phyloP scores from a whole-genome alignment of 2,329 filamentous ascomycete species.

The Microsporum ferrugineum region DNA sequence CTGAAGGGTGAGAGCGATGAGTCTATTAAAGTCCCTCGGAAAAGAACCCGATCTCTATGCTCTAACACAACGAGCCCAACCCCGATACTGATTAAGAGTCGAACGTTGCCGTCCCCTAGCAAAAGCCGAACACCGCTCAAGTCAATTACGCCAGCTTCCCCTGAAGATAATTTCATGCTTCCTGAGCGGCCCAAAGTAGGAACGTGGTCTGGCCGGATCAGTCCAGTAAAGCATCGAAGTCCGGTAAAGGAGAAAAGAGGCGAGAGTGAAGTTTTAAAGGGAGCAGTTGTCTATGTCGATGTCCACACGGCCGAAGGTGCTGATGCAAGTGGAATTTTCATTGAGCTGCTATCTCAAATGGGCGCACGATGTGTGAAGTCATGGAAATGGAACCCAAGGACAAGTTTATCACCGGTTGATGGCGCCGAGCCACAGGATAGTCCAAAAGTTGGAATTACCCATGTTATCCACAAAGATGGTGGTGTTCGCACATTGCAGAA shows the following conservation, averaged over 20 bases:
- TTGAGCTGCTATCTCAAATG: conserved; percentile 67
- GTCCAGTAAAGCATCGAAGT: conserved; percentile 22
- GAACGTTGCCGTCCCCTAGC: conserved; percentile 19
- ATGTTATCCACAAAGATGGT: conserved; percentile 84
- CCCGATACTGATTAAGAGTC: conserved; percentile 20
- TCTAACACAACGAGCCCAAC: conserved; percentile 32
- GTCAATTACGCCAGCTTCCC: conserved; percentile 5
- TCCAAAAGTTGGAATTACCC: conserved; percentile 61
- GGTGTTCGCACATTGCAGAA: conserved; percentile 65
- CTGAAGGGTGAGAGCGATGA: conserved; percentile 53
- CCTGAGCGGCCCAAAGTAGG: conserved; percentile 10
- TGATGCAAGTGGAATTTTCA: conserved; percentile 69
- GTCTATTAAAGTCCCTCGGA: conserved; percentile 35
- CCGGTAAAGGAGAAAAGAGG: conserved; percentile 15
- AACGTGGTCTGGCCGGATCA: conserved; percentile 7
- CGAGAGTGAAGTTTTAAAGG: conserved; percentile 44
- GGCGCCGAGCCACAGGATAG: conserved; percentile 24
- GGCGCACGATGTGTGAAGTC: conserved; percentile 66
- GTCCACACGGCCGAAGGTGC: conserved; percentile 72
- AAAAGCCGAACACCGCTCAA: conserved; percentile 9
- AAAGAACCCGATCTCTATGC: conserved; percentile 43
- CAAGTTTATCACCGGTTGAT: conserved; percentile 29
- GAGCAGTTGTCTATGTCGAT: conserved; percentile 70
- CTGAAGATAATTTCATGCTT: conserved; percentile 4
- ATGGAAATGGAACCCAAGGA: conserved; percentile 63